Base-by-base conservation (phyloP, 192 early-diverging fungal genomes). In the Dispira simplex region DNA sequence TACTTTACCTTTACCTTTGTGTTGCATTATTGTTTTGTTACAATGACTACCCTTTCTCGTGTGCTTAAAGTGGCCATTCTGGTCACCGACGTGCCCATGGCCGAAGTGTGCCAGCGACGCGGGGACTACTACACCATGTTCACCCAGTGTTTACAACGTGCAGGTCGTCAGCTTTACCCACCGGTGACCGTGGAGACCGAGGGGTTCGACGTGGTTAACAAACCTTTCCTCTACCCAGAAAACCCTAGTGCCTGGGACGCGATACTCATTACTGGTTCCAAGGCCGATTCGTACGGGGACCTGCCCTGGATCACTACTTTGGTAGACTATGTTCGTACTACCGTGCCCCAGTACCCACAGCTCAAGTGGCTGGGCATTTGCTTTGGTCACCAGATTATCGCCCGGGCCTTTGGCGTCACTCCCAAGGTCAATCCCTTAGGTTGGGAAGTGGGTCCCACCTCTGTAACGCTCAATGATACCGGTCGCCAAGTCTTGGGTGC, bases 371-470 rank as follows among this genome's bases (percentile, higher is more conserved):
- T 91, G 57, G 86, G 88, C 5, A 69, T 92, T 43, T 93, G 90
- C 55, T 93, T 90, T 77, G 90, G 90, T 13, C 90, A 93, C 59
- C 90, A 93, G 69, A 76, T 90, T 44, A 71, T 93, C 46, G 86
- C 83, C 12, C 75, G 78, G 45, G 87, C 88, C 1, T 67, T 75
- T 54, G 85, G 84, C 14, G 85, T 83, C 10, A 65, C 76, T 12
- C 73, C 76, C 11, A 65, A 56, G 20, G 77, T 77, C 64, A 88
- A 84, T 70, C 67, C 75, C 0, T 63, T 70, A 6, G 90, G 88
- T 12, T 90, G 87, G 89, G 90, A 93, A 74, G 80, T 82, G 57
- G 81, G 81, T 25, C 68, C 70, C 63, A 67, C 62, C 2, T 56
- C 47, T 11, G 67, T 76, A 9, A 52, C 69, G 9, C 52, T 80